A percentile compares a stretch with the other conserved stretches of the same genome.
Evolutionary conservation across 257 asterid species (phyloP).

Genomic region (Solanum appendiculatum): DNA sequence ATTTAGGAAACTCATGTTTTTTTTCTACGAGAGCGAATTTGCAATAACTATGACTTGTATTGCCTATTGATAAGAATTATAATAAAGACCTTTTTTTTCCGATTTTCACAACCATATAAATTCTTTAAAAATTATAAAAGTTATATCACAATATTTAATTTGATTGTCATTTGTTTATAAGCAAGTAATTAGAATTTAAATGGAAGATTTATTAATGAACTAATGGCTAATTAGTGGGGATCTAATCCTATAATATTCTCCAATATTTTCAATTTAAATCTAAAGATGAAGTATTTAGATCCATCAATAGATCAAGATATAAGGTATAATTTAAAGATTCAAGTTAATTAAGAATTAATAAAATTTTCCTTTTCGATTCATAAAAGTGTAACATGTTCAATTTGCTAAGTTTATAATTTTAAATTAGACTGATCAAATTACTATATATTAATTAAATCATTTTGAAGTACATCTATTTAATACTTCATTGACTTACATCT

Average conservation of each 20-base stretch:
- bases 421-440: no score
- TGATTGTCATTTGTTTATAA: no score
- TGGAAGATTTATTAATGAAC: not conserved
- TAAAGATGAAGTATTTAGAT: not conserved
- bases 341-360: no score
- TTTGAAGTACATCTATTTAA: not conserved
- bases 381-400: not conserved
- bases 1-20: no score
- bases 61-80: not conserved
- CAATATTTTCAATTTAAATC: not conserved
- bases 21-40: not conserved
- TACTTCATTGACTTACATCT: not conserved
- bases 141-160: fast-evolving
- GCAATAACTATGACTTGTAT: not conserved
- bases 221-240: not conserved
- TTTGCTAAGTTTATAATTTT: not conserved
- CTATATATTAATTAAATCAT: not conserved
- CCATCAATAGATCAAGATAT: not conserved
- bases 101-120: no score
- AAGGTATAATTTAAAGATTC: not conserved
- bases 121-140: not conserved
- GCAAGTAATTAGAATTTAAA: not conserved
- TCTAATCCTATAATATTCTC: not conserved
- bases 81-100: no score
- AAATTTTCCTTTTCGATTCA: not conserved